Evolutionary conservation across 345 rosid genomes (phyloP).

Genomic region (Citropsis articulata): DNA sequence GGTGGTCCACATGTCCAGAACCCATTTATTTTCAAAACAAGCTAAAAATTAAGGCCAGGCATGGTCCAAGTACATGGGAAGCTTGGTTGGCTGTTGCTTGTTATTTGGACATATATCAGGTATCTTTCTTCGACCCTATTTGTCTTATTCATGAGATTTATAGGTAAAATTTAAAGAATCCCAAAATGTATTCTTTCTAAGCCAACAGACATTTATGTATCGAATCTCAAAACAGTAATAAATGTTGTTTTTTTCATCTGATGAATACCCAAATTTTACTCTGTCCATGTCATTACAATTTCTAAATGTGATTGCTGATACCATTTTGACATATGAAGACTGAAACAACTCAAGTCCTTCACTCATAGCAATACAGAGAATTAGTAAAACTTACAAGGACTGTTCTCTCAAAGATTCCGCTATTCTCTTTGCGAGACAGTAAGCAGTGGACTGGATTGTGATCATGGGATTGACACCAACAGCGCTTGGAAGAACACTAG

Average conservation of each 20-base stretch:
- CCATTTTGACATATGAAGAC: background rate
- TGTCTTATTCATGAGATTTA: background rate
- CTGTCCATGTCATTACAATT: background rate
- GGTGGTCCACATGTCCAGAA: no score
- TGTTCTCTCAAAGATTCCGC: slow-evolving; percentile 31
- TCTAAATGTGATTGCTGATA: background rate
- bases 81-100: no score
- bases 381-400: slow-evolving; percentile 2
- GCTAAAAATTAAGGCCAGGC: no score
- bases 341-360: no score
- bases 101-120: no score
- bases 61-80: no score
- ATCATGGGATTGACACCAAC: slow-evolving; percentile 75
- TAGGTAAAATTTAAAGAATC: background rate
- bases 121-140: no score
- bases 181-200: background rate
- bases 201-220: background rate
- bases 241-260: background rate
- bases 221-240: background rate
- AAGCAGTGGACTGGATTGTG: slow-evolving; percentile 65
- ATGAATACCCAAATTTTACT: background rate
- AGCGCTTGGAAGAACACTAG: slow-evolving; percentile 58
- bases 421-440: slow-evolving; percentile 50
- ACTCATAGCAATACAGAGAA: background rate
- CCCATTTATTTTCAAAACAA: no score